These are phyloP conservation scores for Podaxis rugospora DNA, from an alignment of 768 basidiomycete genomes.

Conservation along the genomic window DNA sequence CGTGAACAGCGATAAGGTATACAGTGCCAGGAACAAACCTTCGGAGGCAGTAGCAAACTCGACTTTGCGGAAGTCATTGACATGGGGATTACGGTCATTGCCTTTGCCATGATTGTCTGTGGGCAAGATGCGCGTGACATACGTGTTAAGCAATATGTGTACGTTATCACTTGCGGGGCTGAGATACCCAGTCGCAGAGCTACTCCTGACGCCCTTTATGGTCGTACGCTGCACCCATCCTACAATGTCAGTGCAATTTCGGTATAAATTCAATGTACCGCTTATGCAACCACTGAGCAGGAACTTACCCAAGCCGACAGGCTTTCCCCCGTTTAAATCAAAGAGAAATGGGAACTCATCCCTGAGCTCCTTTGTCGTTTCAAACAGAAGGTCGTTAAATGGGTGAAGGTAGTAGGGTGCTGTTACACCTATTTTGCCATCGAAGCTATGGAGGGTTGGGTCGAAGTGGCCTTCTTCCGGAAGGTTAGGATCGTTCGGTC, in stretches of 20 bases:
- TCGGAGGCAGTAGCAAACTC: conserved; percentile 14
- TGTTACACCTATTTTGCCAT: conserved; percentile 3
- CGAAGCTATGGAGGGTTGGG: conserved; percentile 4
- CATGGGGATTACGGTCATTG: not conserved
- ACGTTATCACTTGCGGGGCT: conserved; percentile 8
- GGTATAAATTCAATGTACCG: not conserved
- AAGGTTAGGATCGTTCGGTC: not conserved
- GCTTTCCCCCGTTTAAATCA: conserved; percentile 7
- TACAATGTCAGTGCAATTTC: not conserved
- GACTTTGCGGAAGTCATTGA: conserved; percentile 20
- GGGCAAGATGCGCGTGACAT: conserved; percentile 11
- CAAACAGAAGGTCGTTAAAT: conserved; percentile 17
- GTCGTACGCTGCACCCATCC: not conserved
- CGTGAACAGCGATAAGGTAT: not conserved
- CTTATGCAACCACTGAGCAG: not conserved
- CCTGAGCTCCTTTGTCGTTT: conserved; percentile 12
- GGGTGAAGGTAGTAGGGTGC: conserved; percentile 13
- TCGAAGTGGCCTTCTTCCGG: conserved; percentile 10
- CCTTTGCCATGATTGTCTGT: not conserved
- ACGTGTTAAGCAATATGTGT: conserved; percentile 13
- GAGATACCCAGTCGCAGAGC: conserved; percentile 24
- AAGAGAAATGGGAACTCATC: conserved; percentile 6
- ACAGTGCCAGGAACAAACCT: too few relatives aligned
- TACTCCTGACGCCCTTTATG: conserved; percentile 12
- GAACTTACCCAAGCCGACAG: conserved; percentile 5